Base-by-base conservation (phyloP, 2,329 filamentous ascomycete genomes). In the Aspergillus melleus region DNA sequence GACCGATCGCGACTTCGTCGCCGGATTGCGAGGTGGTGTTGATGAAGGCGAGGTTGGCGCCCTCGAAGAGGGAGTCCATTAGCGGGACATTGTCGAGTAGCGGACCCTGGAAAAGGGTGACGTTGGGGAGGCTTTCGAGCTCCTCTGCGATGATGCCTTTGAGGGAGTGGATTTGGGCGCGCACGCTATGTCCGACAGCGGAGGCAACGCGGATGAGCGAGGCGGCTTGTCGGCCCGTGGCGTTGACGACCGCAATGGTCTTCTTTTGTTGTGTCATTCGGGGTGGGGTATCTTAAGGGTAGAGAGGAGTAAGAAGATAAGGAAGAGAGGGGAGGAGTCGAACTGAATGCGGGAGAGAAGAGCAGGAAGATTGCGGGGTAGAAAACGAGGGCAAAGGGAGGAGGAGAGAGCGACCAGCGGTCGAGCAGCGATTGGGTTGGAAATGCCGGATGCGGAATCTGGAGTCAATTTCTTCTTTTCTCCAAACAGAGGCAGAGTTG, bases 21-120 rank as follows among this genome's bases (percentile, higher is more conserved):
- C 94, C 95, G 47, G 76, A 72, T 81, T 96, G 96, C 70, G 96
- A 96, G 5, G 92, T 96, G 47, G 95, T 99, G 80, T 99, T 99
- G 81, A 98, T 92, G 77, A 98, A 99, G 61, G 95, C 95, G 54
- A 96, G 84, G 68, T 96, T 90, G 22, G 91, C 90, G 62, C 91
- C 92, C 42, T 84, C 81, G 82, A 98, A 98, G 20, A 98, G 83
- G 66, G 90, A 84, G 56, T 85, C 83, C 71, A 96, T 90, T 65
- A 96, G 77, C 1, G 82, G 81, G 68, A 88, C 83, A 73, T 92
- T 91, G 70, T 94, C 86, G 63, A 89, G 85, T 63, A 89, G 70
- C 73, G 85, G 64, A 75, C 90, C 80, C 82, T 90, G 77, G 80
- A 87, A 78, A 53, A 88, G 83, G 54, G 89, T 90, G 70, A 96